These are phyloP conservation scores for Trypanosoma mega DNA, from an alignment of 208 protist genomes.

Conservation along the genomic window DNA sequence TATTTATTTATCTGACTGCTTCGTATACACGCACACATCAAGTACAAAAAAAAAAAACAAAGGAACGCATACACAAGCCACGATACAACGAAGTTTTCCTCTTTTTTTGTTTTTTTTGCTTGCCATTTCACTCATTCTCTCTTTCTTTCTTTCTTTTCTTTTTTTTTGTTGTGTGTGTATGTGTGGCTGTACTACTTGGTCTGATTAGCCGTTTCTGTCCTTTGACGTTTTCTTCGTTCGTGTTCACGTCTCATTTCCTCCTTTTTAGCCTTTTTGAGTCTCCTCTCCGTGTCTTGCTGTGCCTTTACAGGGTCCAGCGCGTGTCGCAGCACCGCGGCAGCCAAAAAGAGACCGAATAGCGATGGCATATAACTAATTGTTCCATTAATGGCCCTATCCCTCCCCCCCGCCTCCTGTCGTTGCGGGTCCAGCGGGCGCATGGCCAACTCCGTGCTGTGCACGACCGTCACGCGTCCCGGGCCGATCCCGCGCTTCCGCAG, in stretches of 20 bases:
- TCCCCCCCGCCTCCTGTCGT: slow-evolving; percentile 72
- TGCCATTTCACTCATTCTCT: no score
- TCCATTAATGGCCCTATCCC: slow-evolving; percentile 80
- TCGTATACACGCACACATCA: no score
- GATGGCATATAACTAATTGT: slow-evolving; percentile 92
- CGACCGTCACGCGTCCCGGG: slow-evolving; percentile 54
- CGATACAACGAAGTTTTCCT: no score
- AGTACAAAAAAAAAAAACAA: no score
- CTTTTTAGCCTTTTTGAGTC: slow-evolving; percentile 40
- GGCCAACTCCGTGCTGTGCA: slow-evolving; percentile 67
- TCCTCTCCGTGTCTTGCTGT: slow-evolving; percentile 35
- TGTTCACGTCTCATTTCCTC: slow-evolving; percentile 17
- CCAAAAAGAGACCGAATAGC: slow-evolving; percentile 79
- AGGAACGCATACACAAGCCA: no score
- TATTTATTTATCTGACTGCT: no score
- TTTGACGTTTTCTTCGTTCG: background rate
- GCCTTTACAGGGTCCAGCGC: slow-evolving; percentile 53
- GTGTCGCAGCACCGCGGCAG: slow-evolving; percentile 68
- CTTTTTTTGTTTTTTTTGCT: no score
- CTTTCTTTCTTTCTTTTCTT: no score
- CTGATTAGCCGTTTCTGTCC: no score
- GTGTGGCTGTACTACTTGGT: background rate
- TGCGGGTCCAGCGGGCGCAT: slow-evolving; percentile 65
- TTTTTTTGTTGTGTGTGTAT: background rate
- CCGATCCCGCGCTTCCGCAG: slow-evolving; percentile 65